These are phyloP conservation scores for Patellifolia procumbens DNA, from an alignment of 179 eudicot species.

Conservation along the genomic window DNA sequence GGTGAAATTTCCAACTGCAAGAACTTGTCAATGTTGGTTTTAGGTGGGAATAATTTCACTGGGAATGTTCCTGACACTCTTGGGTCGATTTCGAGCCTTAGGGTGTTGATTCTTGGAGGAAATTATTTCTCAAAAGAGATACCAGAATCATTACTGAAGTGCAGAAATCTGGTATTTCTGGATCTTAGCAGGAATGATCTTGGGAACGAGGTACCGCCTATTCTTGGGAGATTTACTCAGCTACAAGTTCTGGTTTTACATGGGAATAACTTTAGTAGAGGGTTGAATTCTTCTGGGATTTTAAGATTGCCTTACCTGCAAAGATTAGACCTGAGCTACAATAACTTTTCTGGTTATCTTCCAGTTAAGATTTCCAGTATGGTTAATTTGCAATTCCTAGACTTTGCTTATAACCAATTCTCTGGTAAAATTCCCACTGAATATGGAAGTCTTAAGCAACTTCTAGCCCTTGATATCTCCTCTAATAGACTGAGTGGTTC, in stretches of 20 bases:
- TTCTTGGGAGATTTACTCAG: slow-evolving; percentile 66
- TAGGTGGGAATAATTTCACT: slow-evolving; percentile 65
- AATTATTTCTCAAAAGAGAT: slow-evolving; percentile 64
- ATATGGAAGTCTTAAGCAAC: slow-evolving; percentile 55
- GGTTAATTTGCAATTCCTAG: slow-evolving; percentile 55
- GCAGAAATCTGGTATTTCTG: slow-evolving; percentile 55
- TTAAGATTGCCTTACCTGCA: slow-evolving; percentile 49
- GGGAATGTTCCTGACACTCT: slow-evolving; percentile 66
- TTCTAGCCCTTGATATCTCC: slow-evolving; percentile 90
- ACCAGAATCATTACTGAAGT: slow-evolving; percentile 59
- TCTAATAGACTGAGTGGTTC: slow-evolving; percentile 65
- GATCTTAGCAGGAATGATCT: slow-evolving; percentile 73
- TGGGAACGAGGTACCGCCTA: slow-evolving; percentile 61
- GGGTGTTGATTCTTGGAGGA: slow-evolving; percentile 59
- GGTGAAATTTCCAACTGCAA: slow-evolving; percentile 61
- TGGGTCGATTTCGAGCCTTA: slow-evolving; percentile 54
- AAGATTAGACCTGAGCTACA: slow-evolving; percentile 76
- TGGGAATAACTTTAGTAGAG: slow-evolving; percentile 56
- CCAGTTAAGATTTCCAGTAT: slow-evolving; percentile 62
- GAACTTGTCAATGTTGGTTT: slow-evolving; percentile 43
- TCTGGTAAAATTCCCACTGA: slow-evolving; percentile 66
- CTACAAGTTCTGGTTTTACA: slow-evolving; percentile 61
- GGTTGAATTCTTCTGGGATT: slow-evolving; percentile 67
- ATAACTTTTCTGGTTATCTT: slow-evolving; percentile 67
- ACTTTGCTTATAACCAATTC: slow-evolving; percentile 69